These are phyloP conservation scores for Geotrichum ghanense DNA, from an alignment of 805 yeast genomes.

Conservation along the genomic window DNA sequence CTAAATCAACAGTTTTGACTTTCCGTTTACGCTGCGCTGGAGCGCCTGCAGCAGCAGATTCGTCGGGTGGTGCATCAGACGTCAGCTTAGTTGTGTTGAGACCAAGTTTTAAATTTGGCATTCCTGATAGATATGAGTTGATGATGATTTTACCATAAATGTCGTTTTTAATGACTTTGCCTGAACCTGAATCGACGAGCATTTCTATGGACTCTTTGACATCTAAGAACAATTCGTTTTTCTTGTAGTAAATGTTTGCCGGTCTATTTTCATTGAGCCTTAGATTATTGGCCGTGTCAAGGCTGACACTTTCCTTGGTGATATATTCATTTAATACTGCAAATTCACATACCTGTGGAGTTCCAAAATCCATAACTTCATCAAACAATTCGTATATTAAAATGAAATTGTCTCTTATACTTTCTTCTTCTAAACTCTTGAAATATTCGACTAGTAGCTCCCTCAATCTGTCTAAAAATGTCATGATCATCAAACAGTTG, in stretches of 20 bases:
- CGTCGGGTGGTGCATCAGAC: slow-evolving; percentile 8
- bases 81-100: slow-evolving; percentile 36
- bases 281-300: slow-evolving; percentile 48
- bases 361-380: slow-evolving; percentile 81
- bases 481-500: slow-evolving; percentile 46
- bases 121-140: slow-evolving; percentile 73
- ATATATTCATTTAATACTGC: slow-evolving; percentile 70
- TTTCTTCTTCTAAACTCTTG: slow-evolving; percentile 40
- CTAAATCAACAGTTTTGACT: slow-evolving; percentile 30
- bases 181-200: slow-evolving; percentile 44
- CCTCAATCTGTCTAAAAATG: slow-evolving; percentile 41
- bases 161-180: slow-evolving; percentile 51
- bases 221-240: slow-evolving; percentile 84
- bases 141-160: slow-evolving; percentile 65
- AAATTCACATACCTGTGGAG: slow-evolving; percentile 75
- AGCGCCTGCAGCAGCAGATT: slow-evolving; percentile 15
- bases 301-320: slow-evolving; percentile 40
- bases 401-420: slow-evolving; percentile 59
- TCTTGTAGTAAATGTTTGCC: slow-evolving; percentile 76
- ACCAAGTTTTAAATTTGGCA: slow-evolving; percentile 75
- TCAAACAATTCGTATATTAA: slow-evolving; percentile 74
- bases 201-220: slow-evolving; percentile 67
- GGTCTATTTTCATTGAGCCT: slow-evolving; percentile 63
- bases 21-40: slow-evolving; percentile 8
- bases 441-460: slow-evolving; percentile 37